Evolutionary conservation across 139 green algal genomes (phyloP).

Genomic region (Zygnema cylindricum): DNA sequence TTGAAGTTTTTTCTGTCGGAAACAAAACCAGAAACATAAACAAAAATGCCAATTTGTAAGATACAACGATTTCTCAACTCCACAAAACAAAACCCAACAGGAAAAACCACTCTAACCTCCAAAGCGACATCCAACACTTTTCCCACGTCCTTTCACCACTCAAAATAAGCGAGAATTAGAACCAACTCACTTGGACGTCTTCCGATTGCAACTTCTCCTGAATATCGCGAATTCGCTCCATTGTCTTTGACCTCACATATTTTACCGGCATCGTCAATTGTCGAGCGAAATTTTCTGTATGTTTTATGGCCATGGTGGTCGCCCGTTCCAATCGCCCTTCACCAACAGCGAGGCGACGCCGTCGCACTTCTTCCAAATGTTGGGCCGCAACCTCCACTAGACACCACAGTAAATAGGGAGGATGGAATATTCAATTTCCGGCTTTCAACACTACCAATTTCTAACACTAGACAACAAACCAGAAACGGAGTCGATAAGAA

Average conservation of each 20-base stretch:
- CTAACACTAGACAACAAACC: neutral
- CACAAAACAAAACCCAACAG: too few species aligned
- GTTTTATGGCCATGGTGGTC: slow-evolving; percentile 27
- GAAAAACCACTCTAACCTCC: too few species aligned
- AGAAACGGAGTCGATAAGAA: neutral
- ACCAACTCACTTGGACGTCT: neutral
- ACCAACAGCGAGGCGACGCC: slow-evolving; percentile 21
- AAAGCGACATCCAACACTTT: too few species aligned
- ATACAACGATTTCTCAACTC: too few species aligned
- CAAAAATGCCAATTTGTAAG: neutral
- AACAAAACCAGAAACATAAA: neutral
- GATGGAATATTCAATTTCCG: neutral
- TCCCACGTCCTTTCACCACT: too few species aligned
- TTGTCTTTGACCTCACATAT: neutral
- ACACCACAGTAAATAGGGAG: neutral
- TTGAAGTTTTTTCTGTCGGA: neutral
- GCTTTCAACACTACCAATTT: neutral
- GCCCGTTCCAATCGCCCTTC: slow-evolving; percentile 22
- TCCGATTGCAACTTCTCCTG: neutral
- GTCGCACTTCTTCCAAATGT: slow-evolving; percentile 36
- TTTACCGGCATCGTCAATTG: slow-evolving; percentile 27
- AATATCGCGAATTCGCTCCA: neutral
- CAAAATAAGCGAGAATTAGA: neutral
- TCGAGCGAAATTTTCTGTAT: slow-evolving; percentile 8
- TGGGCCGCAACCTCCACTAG: slow-evolving; percentile 42